Conservation (phyloP, 805 yeast species). For the Myxozyma neotropica region DNA sequence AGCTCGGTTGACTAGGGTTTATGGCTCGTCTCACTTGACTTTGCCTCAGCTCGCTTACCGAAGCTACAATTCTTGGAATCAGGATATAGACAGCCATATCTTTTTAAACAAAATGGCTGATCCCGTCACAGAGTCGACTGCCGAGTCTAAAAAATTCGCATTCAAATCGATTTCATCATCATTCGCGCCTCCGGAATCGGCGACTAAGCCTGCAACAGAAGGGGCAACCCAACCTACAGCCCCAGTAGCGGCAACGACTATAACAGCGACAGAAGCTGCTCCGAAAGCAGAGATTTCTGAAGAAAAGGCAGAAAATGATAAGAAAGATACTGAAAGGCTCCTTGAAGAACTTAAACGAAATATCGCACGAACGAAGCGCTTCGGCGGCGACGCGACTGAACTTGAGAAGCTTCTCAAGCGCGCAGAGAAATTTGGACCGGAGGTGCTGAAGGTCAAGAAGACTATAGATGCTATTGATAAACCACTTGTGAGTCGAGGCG, state of each 20-base stretch:
- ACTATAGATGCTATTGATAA: background rate
- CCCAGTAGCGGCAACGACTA: background rate
- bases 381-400: conserved; percentile 29
- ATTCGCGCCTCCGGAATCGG: conserved; percentile 3
- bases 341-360: conserved; percentile 15
- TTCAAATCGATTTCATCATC: conserved; percentile 12
- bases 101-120: conserved; percentile 6
- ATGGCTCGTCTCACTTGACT: too few relatives aligned
- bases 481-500: conserved; percentile 14
- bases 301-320: background rate
- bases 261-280: background rate
- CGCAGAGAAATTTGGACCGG: conserved; percentile 27
- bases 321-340: conserved; percentile 1
- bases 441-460: background rate
- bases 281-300: background rate
- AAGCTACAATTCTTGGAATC: too few relatives aligned
- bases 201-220: background rate
- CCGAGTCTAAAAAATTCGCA: conserved; percentile 5
- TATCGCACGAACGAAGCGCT: conserved; percentile 23
- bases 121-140: background rate
- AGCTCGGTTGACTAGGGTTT: too few relatives aligned
- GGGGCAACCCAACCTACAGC: too few relatives aligned
- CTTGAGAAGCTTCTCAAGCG: conserved; percentile 24
- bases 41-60: too few relatives aligned
- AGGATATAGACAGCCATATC: too few relatives aligned